Evolutionary conservation across 202 grass and related monocot species (phyloP).

Genomic region (Carex arenaria): DNA sequence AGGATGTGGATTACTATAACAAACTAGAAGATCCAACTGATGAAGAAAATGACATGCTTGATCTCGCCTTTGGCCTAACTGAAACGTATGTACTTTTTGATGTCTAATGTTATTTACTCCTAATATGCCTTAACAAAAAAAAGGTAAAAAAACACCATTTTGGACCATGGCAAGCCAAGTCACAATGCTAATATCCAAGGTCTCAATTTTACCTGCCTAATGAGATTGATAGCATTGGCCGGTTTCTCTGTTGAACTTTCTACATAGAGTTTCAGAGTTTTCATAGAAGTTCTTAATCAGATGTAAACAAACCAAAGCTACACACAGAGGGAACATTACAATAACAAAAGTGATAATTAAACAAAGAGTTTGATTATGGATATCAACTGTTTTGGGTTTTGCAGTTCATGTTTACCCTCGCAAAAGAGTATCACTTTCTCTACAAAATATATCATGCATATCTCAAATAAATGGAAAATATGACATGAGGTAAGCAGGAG

Average conservation of each 20-base stretch:
- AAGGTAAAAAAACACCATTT: neutral
- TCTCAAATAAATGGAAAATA: neutral
- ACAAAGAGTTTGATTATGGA: too few relatives aligned
- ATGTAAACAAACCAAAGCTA: neutral
- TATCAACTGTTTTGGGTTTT: too few relatives aligned
- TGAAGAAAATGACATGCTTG: constrained; percentile 99
- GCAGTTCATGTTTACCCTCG: too few relatives aligned
- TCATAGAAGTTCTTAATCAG: neutral
- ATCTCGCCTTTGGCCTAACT: constrained; percentile 91
- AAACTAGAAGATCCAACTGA: constrained; percentile 88
- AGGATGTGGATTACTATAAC: constrained; percentile 84
- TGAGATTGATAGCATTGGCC: neutral
- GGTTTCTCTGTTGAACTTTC: neutral
- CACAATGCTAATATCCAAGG: neutral
- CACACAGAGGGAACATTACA: neutral
- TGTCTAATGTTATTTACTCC: neutral
- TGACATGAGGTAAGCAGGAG: neutral
- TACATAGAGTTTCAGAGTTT: neutral
- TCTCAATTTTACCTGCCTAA: neutral
- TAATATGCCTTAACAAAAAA: neutral
- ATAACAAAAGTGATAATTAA: too few relatives aligned
- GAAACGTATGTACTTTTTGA: constrained; percentile 55
- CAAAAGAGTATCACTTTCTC: neutral
- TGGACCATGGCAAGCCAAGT: neutral
- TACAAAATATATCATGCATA: neutral